phyloP scores from a whole-genome alignment of 2,329 filamentous ascomycete species.

The Diaporthe aspalathi region DNA sequence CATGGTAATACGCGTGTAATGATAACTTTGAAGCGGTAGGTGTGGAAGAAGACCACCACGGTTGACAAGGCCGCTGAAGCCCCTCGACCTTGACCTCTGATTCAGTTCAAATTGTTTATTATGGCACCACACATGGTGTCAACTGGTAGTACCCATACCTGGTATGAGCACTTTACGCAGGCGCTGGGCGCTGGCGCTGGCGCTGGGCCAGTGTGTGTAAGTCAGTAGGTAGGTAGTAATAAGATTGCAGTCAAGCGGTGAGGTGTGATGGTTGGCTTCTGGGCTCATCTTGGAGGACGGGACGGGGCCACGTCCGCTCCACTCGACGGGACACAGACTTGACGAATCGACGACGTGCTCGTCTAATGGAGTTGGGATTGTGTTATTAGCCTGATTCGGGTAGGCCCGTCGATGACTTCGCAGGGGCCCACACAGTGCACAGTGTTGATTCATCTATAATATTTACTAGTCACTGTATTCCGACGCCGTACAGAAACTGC shows the following conservation, averaged over 20 bases:
- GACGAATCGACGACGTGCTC: slow-evolving; percentile 28
- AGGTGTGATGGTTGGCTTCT: slow-evolving; percentile 18
- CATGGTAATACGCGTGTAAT: neutral
- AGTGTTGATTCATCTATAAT: too few species aligned
- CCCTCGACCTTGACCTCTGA: neutral
- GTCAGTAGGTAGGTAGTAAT: slow-evolving; percentile 17
- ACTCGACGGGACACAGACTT: slow-evolving; percentile 3
- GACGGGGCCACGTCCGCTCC: slow-evolving; percentile 10
- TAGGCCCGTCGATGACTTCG: slow-evolving; percentile 29
- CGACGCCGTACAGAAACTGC: too few species aligned
- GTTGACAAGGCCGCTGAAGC: neutral
- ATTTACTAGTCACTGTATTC: too few species aligned
- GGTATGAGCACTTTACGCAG: too few species aligned
- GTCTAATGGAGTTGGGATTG: slow-evolving; percentile 28
- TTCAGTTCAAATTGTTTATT: too few species aligned
- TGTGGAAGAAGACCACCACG: too few species aligned
- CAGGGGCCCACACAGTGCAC: slow-evolving; percentile 26
- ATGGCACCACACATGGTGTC: too few species aligned
- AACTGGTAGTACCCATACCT: too few species aligned
- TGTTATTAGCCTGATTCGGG: slow-evolving; percentile 34
- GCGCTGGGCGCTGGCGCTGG: neutral
- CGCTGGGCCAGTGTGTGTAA: too few species aligned
- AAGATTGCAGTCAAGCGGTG: slow-evolving; percentile 31
- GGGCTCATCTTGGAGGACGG: slow-evolving; percentile 29
- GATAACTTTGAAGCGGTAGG: too few species aligned